These are phyloP conservation scores for Leptodermis oblonga DNA, from an alignment of 257 asterid genomes.

Conservation along the genomic window DNA sequence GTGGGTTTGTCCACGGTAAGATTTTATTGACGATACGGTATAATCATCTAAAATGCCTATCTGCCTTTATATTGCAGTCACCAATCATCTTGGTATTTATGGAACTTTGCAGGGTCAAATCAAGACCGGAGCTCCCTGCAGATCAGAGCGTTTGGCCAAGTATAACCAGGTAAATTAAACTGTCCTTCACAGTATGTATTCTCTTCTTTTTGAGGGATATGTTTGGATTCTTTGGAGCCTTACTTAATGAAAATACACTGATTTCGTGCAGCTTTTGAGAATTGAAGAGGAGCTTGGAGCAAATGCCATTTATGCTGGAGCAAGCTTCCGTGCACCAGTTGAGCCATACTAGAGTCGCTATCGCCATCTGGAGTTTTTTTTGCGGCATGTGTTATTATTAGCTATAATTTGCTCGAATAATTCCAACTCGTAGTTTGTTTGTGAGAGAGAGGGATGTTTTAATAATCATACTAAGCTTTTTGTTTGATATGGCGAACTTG, in stretches of 20 bases:
- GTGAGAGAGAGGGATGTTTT: not conserved
- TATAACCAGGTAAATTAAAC: conserved; percentile 86
- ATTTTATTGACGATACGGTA: not conserved
- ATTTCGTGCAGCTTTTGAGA: conserved; percentile 63
- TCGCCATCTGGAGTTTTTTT: conserved; percentile 14
- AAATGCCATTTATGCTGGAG: conserved; percentile 87
- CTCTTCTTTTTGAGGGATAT: too few relatives aligned
- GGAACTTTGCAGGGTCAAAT: conserved; percentile 71
- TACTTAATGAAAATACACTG: not conserved
- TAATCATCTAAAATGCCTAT: too few relatives aligned
- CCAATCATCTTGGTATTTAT: conserved; percentile 12
- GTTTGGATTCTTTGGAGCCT: not conserved
- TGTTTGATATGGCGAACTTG: not conserved
- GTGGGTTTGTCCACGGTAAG: conserved; percentile 93
- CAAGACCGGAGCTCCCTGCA: conserved; percentile 98
- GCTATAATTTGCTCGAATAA: conserved; percentile 27
- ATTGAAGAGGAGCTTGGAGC: conserved; percentile 96
- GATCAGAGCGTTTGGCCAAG: conserved; percentile 96
- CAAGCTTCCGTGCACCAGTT: conserved; percentile 78
- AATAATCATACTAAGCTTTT: not conserved
- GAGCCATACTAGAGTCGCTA: conserved; percentile 58
- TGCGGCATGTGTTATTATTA: conserved; percentile 15
- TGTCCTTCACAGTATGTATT: not conserved
- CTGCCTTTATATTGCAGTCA: not conserved
- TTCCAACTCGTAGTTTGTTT: not conserved